Percentiles rank a stretch among this genome's conserved stretches.
Conservation (phyloP, 345 rosid genomes). For the Eucalyptus rudis region DNA sequence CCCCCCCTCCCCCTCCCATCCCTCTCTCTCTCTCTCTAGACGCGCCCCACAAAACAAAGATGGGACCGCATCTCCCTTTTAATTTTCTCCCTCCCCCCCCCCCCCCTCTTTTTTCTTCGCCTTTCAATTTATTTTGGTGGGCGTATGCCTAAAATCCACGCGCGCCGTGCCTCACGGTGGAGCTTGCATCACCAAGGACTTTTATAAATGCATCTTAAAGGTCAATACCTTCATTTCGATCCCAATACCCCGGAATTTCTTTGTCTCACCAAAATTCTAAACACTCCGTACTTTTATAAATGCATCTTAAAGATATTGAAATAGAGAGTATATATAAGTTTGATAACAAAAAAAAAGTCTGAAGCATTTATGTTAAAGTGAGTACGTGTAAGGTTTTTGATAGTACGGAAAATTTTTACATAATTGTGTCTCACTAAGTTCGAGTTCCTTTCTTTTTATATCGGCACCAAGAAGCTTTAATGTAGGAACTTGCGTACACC, state of each 20-base stretch:
- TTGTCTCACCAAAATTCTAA: no score
- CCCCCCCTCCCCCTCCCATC: conserved; percentile 34
- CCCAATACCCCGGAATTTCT: no score
- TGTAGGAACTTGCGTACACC: neutral
- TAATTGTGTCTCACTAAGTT: fast-evolving
- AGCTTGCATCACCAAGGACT: neutral
- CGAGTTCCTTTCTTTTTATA: neutral
- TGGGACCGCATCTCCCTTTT: conserved; percentile 25
- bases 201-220: no score
- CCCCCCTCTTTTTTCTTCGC: neutral
- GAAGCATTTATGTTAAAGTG: neutral
- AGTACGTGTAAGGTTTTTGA: no score
- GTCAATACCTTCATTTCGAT: no score
- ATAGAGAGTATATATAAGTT: no score
- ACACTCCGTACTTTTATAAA: no score
- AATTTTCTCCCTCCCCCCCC: neutral
- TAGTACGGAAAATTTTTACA: fast-evolving
- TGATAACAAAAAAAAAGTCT: neutral
- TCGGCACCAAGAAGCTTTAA: neutral
- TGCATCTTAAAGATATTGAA: neutral
- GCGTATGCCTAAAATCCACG: conserved; percentile 18
- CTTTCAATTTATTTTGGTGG: neutral
- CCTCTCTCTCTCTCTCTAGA: neutral
- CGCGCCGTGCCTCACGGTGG: neutral
- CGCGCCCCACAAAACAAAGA: neutral